A percentile compares a stretch with the other conserved stretches of the same genome.
Conservation (phyloP, 1,139 yeast genomes). For the Candida tetrigidarum region DNA sequence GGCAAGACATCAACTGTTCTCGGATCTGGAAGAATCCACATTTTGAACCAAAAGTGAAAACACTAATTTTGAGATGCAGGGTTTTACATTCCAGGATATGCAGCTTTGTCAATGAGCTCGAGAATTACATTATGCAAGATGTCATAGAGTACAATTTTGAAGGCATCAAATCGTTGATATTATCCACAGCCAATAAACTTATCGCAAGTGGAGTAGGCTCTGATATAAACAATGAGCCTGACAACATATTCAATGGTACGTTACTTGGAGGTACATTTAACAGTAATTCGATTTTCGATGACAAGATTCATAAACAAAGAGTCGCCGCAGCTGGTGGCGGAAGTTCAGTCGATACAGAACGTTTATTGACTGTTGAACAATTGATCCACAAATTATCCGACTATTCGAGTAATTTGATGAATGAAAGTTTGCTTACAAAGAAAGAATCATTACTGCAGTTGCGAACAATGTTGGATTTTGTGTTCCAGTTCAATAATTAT, state of each 20-base stretch:
- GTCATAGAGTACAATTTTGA: constrained; percentile 63
- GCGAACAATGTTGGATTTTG: constrained; percentile 47
- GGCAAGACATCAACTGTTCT: constrained; percentile 75
- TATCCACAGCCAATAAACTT: constrained; percentile 21
- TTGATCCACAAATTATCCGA: constrained; percentile 56
- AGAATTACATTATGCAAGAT: constrained; percentile 59
- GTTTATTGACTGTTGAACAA: constrained; percentile 48
- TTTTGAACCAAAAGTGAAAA: constrained; percentile 43
- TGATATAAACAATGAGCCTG: constrained; percentile 6
- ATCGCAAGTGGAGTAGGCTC: constrained; percentile 10
- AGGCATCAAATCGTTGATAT: constrained; percentile 35
- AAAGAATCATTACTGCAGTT: constrained; percentile 55
- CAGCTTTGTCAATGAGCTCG: constrained; percentile 59
- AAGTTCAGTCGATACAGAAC: background rate
- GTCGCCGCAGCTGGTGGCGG: background rate
- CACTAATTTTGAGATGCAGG: constrained; percentile 63
- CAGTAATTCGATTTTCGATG: constrained; percentile 34
- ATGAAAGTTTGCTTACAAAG: constrained; percentile 71
- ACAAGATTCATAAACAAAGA: constrained; percentile 22
- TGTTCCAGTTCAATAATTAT: constrained; percentile 60
- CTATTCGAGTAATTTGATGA: constrained; percentile 65
- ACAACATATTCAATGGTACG: constrained; percentile 8
- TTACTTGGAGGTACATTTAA: constrained; percentile 15
- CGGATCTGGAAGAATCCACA: constrained; percentile 64
- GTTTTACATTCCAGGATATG: constrained; percentile 65